Evolutionary conservation across 2,329 filamentous ascomycete genomes (phyloP).

Genomic region (Diplodia mutila): DNA sequence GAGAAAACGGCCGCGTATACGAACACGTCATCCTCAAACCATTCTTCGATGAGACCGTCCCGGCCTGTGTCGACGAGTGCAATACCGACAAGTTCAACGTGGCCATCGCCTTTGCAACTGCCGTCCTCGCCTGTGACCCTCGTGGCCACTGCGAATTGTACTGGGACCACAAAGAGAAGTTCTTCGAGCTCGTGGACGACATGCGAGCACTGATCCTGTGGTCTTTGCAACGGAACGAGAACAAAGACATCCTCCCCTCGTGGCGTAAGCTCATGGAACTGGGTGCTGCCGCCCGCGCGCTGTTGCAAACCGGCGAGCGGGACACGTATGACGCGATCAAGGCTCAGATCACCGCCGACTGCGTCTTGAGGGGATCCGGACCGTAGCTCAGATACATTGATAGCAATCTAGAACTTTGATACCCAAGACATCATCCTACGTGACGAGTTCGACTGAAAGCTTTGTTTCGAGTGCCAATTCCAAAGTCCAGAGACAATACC

Average conservation of each 20-base stretch:
- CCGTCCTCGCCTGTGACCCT: constrained; percentile 4
- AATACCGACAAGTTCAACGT: neutral
- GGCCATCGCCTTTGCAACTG: constrained; percentile 8
- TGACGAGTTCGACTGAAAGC: no score
- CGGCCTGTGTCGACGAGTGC: neutral
- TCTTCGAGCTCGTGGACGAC: constrained; percentile 7
- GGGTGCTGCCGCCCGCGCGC: neutral
- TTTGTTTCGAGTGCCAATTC: no score
- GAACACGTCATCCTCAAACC: neutral
- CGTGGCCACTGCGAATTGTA: neutral
- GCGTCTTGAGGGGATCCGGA: neutral
- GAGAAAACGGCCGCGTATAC: constrained; percentile 6
- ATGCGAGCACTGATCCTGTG: neutral
- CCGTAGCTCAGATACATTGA: neutral
- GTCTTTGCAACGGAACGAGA: neutral
- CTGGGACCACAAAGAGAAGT: neutral
- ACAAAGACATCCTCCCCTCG: neutral
- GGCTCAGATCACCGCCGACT: neutral
- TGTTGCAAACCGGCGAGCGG: neutral
- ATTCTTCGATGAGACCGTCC: constrained; percentile 5
- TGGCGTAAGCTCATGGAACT: constrained; percentile 8
- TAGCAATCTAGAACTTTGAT: no score
- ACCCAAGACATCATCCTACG: no score
- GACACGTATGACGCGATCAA: neutral
- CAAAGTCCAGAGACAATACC: no score